These are phyloP conservation scores for Gossypium raimondii DNA, from an alignment of 345 rosid genomes.

Conservation along the genomic window DNA sequence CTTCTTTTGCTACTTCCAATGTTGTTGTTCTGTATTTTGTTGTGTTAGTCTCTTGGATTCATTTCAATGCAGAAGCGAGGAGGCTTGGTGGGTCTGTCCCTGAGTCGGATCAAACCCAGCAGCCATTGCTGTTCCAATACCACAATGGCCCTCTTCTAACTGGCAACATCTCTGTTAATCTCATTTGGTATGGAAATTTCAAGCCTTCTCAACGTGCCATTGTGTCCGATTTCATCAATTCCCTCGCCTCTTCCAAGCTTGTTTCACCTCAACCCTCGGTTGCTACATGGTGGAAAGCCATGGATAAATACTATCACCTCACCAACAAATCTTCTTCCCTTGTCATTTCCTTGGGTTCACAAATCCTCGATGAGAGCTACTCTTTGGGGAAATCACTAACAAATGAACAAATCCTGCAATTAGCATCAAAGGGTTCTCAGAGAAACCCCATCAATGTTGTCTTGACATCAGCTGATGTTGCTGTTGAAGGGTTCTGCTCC, in stretches of 20 bases:
- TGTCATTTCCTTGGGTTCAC: conserved; percentile 38
- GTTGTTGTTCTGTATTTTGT: background rate
- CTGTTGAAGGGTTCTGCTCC: conserved; percentile 49
- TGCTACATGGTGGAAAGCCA: conserved; percentile 68
- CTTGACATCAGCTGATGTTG: conserved; percentile 55
- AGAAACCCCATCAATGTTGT: conserved; percentile 47
- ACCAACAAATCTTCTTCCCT: conserved; percentile 26
- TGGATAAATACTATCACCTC: conserved; percentile 56
- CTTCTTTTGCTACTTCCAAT: conserved; percentile 8
- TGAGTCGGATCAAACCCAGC: conserved; percentile 6
- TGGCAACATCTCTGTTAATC: conserved; percentile 55
- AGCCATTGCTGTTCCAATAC: conserved; percentile 33
- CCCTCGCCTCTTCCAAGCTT: conserved; percentile 33
- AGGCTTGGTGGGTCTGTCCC: background rate
- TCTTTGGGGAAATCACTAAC: conserved; percentile 67
- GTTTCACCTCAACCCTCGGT: conserved; percentile 47
- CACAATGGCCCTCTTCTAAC: conserved; percentile 71
- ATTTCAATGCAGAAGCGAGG: conserved; percentile 8
- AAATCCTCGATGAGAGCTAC: conserved; percentile 53
- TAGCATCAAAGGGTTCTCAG: conserved; percentile 61
- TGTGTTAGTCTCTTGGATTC: conserved; percentile 1
- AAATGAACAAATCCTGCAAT: conserved; percentile 34
- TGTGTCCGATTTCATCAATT: conserved; percentile 55
- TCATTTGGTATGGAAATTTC: conserved; percentile 80
- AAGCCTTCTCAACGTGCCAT: conserved; percentile 61